Evolutionary conservation across 1,284 basidiomycete genomes (phyloP).

Genomic region (Boletus smithii): DNA sequence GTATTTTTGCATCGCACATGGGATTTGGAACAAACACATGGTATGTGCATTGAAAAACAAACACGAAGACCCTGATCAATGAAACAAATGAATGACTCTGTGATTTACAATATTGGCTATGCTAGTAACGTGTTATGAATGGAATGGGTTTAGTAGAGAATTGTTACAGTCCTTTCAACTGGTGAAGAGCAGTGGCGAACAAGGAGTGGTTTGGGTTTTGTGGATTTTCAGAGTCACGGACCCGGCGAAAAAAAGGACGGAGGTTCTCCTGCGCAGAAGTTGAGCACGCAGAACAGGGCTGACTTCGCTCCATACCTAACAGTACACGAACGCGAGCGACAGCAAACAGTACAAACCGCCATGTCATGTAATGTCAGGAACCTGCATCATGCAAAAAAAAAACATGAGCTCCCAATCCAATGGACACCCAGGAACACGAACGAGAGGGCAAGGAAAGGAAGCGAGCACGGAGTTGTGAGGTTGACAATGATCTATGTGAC

Average conservation of each 20-base stretch:
- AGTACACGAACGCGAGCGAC: conserved; percentile 43
- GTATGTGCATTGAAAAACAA: conserved; percentile 24
- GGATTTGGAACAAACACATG: too few species aligned
- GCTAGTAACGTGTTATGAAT: conserved; percentile 28
- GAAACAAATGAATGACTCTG: conserved; percentile 32
- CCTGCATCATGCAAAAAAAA: conserved; percentile 22
- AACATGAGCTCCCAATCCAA: conserved; percentile 24
- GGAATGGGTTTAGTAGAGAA: conserved; percentile 14
- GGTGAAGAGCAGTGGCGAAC: conserved; percentile 12
- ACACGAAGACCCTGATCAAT: conserved; percentile 10
- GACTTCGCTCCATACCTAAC: conserved; percentile 49
- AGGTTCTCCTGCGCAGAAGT: conserved; percentile 15
- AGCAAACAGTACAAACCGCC: conserved; percentile 26
- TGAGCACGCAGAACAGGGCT: conserved; percentile 33
- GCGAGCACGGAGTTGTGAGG: background rate
- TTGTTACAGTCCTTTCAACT: conserved; percentile 32
- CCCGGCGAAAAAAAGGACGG: conserved; percentile 11
- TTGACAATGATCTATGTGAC: conserved; percentile 18
- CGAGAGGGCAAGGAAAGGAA: background rate
- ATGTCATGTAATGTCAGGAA: conserved; percentile 31
- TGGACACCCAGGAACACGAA: conserved; percentile 3
- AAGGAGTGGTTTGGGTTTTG: conserved; percentile 30
- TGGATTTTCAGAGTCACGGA: conserved; percentile 28
- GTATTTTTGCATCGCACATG: conserved; percentile 17
- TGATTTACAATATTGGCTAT: conserved; percentile 30